Conservation (phyloP, 83 land plant species). For the Thuja plicata region DNA sequence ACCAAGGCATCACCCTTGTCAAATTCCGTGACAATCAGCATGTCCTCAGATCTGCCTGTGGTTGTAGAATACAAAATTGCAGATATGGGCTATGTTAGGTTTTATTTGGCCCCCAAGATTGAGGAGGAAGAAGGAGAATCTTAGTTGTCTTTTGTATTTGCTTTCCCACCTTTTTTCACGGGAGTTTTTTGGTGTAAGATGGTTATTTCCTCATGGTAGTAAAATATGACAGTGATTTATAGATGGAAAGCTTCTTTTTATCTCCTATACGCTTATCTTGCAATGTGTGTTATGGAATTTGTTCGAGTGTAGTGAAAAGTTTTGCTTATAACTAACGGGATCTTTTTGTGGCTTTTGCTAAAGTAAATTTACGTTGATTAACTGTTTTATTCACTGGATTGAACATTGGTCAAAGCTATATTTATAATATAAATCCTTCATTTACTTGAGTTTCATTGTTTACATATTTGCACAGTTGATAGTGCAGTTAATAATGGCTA, state of each 20-base stretch:
- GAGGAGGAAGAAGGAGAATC: slow-evolving; percentile 82
- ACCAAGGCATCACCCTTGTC: slow-evolving; percentile 95
- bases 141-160: neutral
- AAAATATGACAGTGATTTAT: neutral
- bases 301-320: neutral
- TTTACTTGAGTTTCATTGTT: neutral
- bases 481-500: neutral
- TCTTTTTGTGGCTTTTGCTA: neutral
- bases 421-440: neutral
- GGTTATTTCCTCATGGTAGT: neutral
- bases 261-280: neutral
- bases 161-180: neutral
- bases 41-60: slow-evolving; percentile 89
- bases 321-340: neutral
- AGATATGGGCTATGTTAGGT: slow-evolving; percentile 94
- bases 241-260: neutral
- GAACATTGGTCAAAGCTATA: neutral
- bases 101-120: slow-evolving; percentile 96
- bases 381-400: neutral
- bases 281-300: neutral
- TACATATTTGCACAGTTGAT: neutral
- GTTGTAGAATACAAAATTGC: slow-evolving; percentile 99
- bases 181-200: neutral
- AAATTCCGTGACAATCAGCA: slow-evolving; percentile 78
- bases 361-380: neutral